Evolutionary conservation across 768 basidiomycete species (phyloP), one percentile per base, ranked within the genome.

Genomic region (Candolleomyces efflorescens): DNA sequence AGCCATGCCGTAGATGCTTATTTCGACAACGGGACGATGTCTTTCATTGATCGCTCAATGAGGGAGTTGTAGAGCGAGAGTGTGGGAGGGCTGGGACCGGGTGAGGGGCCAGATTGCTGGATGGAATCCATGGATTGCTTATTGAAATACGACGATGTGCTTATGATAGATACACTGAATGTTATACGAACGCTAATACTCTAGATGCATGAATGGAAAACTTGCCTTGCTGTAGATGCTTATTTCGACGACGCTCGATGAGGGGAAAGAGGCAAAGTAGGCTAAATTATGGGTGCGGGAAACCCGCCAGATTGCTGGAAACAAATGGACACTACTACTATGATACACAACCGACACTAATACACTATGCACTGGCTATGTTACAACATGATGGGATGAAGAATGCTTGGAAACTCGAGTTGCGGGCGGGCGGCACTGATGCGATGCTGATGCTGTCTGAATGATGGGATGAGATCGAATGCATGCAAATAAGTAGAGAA

Each of bases 21-120:
- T 91, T 59, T 75, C 76, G 81, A 84, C 64, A 85, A 86, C 27
- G 77, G 53, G 18, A 54, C 82, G 26, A 77, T 92, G 65, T 77
- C 82, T 41, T 92, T 87, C 71, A 78, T 82, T 64, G 87, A 91
- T 65, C 81, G 79, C 64, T 77, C 82, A 45, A 74, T 74, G 68
- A 75, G 81, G 53, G 83, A 83, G 64, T 62, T 75, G 57, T 68
- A 73, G 38, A 47, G 4, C 6, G n/a, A 47, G n/a, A 47, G 46
- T 9, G 46, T 4, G 22, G 22, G 46, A 47, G 17, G n/a, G 22
- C 11, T n/a, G n/a, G n/a, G n/a, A n/a, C n/a, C n/a, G n/a, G n/a
- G 41, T 15, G 15, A 13, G 41, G 41, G 41, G 41, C 27, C 27
- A 9, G 27, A 27, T 4, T 27, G 27, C 27, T 27, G 27, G 27